Evolutionary conservation across 495 filamentous ascomycete species (phyloP).

Genomic region (Thermothielavioides terrestris): DNA sequence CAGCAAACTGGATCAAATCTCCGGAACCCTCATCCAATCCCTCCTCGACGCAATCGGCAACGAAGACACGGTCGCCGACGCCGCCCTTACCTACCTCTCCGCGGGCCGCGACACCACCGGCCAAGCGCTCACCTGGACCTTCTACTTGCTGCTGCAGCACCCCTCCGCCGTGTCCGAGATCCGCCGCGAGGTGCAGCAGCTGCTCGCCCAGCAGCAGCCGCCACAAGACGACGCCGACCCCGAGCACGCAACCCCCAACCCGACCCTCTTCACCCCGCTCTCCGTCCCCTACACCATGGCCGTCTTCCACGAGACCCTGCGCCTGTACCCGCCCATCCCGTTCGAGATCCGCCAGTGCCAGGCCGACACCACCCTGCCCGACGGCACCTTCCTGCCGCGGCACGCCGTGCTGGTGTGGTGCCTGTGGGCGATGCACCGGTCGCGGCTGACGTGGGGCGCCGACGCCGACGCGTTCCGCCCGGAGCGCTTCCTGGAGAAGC

Average conservation of each 20-base stretch:
- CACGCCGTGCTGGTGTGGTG: slow-evolving; percentile 49
- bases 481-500: slow-evolving; percentile 42
- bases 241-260: slow-evolving; percentile 20
- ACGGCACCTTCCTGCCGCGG: slow-evolving; percentile 48
- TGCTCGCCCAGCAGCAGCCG: slow-evolving; percentile 8
- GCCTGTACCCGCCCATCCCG: slow-evolving; percentile 52
- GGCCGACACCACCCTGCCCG: slow-evolving; percentile 42
- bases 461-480: slow-evolving; percentile 47
- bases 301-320: slow-evolving; percentile 48
- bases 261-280: slow-evolving; percentile 32
- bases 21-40: slow-evolving; percentile 47
- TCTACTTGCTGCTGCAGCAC: slow-evolving; percentile 48
- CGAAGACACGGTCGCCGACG: slow-evolving; percentile 45
- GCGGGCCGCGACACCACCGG: slow-evolving; percentile 54
- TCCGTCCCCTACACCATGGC: slow-evolving; percentile 46
- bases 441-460: slow-evolving; percentile 45
- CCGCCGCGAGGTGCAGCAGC: slow-evolving; percentile 32
- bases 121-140: slow-evolving; percentile 52
- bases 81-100: slow-evolving; percentile 53
- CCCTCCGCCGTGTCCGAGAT: slow-evolving; percentile 29
- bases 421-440: slow-evolving; percentile 53
- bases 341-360: slow-evolving; percentile 53
- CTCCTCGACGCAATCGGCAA: slow-evolving; percentile 45
- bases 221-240: neutral
- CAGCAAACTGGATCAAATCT: slow-evolving; percentile 35